Evolutionary conservation across 2,329 filamentous ascomycete species (phyloP).

Genomic region (Scopulariopsis brevicaulis): DNA sequence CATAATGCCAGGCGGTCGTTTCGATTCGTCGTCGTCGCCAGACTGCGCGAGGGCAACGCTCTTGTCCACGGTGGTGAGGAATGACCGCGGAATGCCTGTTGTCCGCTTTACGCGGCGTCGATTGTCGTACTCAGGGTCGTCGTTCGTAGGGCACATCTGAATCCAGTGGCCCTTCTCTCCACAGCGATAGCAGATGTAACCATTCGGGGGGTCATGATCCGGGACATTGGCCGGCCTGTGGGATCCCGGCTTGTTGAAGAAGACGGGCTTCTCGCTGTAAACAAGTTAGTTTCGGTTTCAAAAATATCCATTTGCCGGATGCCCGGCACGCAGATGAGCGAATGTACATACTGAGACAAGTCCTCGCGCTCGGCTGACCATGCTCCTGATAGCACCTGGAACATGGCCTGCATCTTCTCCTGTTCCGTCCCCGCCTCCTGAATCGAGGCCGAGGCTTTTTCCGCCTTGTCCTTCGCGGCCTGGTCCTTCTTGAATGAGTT

Average conservation of each 20-base stretch:
- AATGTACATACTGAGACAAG: slow-evolving; percentile 64
- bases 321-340: not conserved
- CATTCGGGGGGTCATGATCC: slow-evolving; percentile 83
- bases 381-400: slow-evolving; percentile 78
- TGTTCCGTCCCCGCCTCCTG: slow-evolving; percentile 81
- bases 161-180: slow-evolving; percentile 99
- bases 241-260: slow-evolving; percentile 37
- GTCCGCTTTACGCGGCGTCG: slow-evolving; percentile 89
- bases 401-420: slow-evolving; percentile 86
- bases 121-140: slow-evolving; percentile 91
- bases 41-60: slow-evolving; percentile 63
- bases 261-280: slow-evolving; percentile 48
- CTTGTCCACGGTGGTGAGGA: slow-evolving; percentile 92
- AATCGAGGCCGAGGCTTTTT: slow-evolving; percentile 45
- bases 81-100: slow-evolving; percentile 90
- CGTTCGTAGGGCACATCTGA: slow-evolving; percentile 94
- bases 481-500: slow-evolving; percentile 59
- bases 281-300: slow-evolving; percentile 18
- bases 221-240: slow-evolving; percentile 70
- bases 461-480: slow-evolving; percentile 15
- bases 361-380: slow-evolving; percentile 92
- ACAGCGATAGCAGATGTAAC: slow-evolving; percentile 94
- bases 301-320: not conserved
- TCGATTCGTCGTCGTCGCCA: slow-evolving; percentile 65
- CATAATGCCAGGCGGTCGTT: slow-evolving; percentile 85